Evolutionary conservation across 208 protist species (phyloP).

Genomic region (Wallacemonas rigidus): DNA sequence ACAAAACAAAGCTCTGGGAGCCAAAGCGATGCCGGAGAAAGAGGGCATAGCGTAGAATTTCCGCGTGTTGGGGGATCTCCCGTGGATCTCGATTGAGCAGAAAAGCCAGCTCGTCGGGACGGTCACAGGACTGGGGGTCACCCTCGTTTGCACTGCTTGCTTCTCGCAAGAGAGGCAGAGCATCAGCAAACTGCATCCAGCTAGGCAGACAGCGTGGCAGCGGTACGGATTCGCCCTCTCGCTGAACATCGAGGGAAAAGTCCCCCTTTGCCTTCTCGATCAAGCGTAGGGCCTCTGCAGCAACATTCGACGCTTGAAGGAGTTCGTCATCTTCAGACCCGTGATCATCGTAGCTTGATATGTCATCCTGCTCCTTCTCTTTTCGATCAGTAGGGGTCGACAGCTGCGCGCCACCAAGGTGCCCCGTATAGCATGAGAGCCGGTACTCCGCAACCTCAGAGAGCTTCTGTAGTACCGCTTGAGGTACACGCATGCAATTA

Average conservation of each 20-base stretch:
- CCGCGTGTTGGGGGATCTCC: conserved; percentile 40
- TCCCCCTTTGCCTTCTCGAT: conserved; percentile 61
- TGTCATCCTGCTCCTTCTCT: neutral
- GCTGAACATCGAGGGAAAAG: conserved; percentile 70
- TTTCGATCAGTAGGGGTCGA: too few species aligned
- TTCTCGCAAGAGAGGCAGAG: conserved; percentile 32
- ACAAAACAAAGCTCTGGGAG: conserved; percentile 41
- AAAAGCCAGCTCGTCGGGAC: conserved; percentile 30
- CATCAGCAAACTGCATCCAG: conserved; percentile 43
- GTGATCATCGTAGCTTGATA: neutral
- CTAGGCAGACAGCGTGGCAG: conserved; percentile 33
- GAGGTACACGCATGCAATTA: conserved; percentile 84
- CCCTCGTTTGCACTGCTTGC: neutral
- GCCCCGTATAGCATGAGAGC: neutral
- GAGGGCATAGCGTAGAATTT: conserved; percentile 52
- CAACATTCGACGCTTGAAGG: conserved; percentile 39
- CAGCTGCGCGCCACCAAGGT: neutral
- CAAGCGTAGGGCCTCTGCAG: conserved; percentile 43
- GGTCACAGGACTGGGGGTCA: neutral
- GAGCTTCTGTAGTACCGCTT: conserved; percentile 46
- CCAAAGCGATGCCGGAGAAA: conserved; percentile 37
- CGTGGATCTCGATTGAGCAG: conserved; percentile 49
- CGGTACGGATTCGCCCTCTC: conserved; percentile 37
- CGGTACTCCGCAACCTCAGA: conserved; percentile 24
- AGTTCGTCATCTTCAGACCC: conserved; percentile 15